Percentiles rank a stretch among this genome's conserved stretches.
Evolutionary conservation across 1,284 basidiomycete species (phyloP).

Genomic region (Sporisorium reilianum): DNA sequence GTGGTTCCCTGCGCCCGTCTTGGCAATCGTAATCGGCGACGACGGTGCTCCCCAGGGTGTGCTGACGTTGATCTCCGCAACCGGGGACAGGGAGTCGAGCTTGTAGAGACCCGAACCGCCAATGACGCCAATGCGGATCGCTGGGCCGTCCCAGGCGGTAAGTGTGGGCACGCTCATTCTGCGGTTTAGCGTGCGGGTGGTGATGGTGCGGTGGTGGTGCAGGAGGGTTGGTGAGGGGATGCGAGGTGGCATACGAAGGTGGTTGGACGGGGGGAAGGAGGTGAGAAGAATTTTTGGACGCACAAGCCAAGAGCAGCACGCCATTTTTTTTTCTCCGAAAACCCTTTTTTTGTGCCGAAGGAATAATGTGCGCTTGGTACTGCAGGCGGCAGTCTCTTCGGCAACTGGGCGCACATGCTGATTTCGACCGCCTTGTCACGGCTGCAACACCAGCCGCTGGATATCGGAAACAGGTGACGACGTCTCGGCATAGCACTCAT

Average conservation of each 20-base stretch:
- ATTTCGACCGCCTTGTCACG: background rate
- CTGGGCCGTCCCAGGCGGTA: slow-evolving; percentile 47
- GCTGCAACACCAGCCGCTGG: background rate
- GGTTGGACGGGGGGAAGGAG: background rate
- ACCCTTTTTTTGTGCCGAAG: background rate
- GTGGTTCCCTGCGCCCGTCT: slow-evolving; percentile 79
- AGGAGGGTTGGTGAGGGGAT: too few relatives aligned
- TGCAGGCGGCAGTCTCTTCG: background rate
- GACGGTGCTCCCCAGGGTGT: slow-evolving; percentile 93
- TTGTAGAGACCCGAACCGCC: slow-evolving; percentile 68
- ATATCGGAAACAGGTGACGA: too few relatives aligned
- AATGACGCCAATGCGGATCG: slow-evolving; percentile 63
- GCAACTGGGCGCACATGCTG: background rate
- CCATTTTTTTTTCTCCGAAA: slow-evolving; percentile 7
- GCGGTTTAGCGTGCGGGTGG: slow-evolving; percentile 3
- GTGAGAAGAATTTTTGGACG: slow-evolving; percentile 7
- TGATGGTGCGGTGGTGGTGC: background rate
- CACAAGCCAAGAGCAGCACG: slow-evolving; percentile 24
- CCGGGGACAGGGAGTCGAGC: slow-evolving; percentile 61
- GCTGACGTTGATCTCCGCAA: slow-evolving; percentile 58
- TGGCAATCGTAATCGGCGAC: slow-evolving; percentile 88
- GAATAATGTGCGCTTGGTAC: background rate
- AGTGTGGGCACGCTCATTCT: slow-evolving; percentile 32
- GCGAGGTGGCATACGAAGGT: background rate
- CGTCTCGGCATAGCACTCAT: too few relatives aligned